Evolutionary conservation across 768 basidiomycete species (phyloP).

Genomic region (Exsudoporus frostii): DNA sequence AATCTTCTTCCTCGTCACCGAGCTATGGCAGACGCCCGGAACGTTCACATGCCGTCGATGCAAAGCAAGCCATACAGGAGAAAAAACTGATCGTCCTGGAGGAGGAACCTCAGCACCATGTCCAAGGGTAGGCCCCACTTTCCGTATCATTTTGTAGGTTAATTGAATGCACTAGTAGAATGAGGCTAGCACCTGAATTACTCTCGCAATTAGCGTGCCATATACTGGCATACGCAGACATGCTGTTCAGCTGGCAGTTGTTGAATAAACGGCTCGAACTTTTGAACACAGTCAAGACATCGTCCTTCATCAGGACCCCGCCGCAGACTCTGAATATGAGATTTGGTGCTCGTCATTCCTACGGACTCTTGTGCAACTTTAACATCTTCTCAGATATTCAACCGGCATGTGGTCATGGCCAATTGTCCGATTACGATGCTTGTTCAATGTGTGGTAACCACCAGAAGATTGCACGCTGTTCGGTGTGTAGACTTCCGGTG

Average conservation of each 20-base stretch:
- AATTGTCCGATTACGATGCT: conserved; percentile 32
- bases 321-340: conserved; percentile 34
- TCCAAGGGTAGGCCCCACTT: conserved; percentile 7
- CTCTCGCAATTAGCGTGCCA: conserved; percentile 50
- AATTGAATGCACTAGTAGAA: conserved; percentile 4
- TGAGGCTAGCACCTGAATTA: conserved; percentile 19
- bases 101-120: conserved; percentile 18
- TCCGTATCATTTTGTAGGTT: neutral
- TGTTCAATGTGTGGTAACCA: conserved; percentile 45
- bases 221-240: conserved; percentile 69
- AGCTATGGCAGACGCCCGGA: conserved; percentile 39
- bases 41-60: conserved; percentile 40
- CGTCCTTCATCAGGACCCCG: conserved; percentile 19
- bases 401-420: conserved; percentile 41
- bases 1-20: conserved; percentile 43
- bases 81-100: conserved; percentile 39
- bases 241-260: conserved; percentile 71
- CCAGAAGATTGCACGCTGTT: conserved; percentile 52
- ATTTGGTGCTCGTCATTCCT: conserved; percentile 25
- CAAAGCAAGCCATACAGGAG: conserved; percentile 30
- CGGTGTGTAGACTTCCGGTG: conserved; percentile 73
- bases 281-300: conserved; percentile 55
- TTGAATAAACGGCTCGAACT: conserved; percentile 70
- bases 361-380: conserved; percentile 1
- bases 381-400: conserved; percentile 38